phyloP scores from a whole-genome alignment of 2,329 filamentous ascomycete species.

The Aspergillus transmontanensis region DNA sequence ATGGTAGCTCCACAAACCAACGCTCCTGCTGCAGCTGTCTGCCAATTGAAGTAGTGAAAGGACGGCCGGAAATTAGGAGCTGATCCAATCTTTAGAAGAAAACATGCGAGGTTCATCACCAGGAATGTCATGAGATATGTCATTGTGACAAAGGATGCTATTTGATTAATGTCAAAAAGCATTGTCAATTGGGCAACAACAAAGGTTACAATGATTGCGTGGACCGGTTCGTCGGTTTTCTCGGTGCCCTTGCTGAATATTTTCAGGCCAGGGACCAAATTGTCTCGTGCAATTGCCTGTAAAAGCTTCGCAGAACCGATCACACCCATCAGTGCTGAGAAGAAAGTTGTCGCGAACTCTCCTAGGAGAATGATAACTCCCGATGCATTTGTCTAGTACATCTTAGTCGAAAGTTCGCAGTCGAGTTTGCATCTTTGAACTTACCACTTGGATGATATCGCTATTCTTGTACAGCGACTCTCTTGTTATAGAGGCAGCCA shows the following conservation, averaged over 20 bases:
- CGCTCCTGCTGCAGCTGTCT: constrained; percentile 74
- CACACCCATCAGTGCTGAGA: constrained; percentile 84
- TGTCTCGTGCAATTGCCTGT: constrained; percentile 79
- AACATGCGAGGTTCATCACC: constrained; percentile 84
- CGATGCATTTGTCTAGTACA: constrained; percentile 68
- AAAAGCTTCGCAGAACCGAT: constrained; percentile 83
- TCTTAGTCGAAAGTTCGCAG: constrained; percentile 12
- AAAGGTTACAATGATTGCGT: constrained; percentile 77
- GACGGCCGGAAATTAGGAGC: constrained; percentile 87
- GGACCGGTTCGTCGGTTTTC: constrained; percentile 72
- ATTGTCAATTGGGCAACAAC: constrained; percentile 76
- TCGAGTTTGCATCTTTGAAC: constrained; percentile 18
- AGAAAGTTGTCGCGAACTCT: constrained; percentile 80
- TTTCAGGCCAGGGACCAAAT: constrained; percentile 73
- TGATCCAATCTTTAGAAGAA: constrained; percentile 81
- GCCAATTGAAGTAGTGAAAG: constrained; percentile 87
- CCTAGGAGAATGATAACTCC: constrained; percentile 73
- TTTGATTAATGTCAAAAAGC: constrained; percentile 82
- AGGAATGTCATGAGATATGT: constrained; percentile 91
- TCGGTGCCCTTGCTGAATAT: constrained; percentile 74
- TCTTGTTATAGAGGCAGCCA: constrained; percentile 76
- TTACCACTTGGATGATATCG: constrained; percentile 74
- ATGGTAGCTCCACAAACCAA: constrained; percentile 78
- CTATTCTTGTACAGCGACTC: constrained; percentile 72
- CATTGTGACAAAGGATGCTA: constrained; percentile 88